Percentiles rank a stretch among this genome's conserved stretches.
Conservation (phyloP, 1,284 basidiomycete genomes). For the Cryptococcus floricola region DNA sequence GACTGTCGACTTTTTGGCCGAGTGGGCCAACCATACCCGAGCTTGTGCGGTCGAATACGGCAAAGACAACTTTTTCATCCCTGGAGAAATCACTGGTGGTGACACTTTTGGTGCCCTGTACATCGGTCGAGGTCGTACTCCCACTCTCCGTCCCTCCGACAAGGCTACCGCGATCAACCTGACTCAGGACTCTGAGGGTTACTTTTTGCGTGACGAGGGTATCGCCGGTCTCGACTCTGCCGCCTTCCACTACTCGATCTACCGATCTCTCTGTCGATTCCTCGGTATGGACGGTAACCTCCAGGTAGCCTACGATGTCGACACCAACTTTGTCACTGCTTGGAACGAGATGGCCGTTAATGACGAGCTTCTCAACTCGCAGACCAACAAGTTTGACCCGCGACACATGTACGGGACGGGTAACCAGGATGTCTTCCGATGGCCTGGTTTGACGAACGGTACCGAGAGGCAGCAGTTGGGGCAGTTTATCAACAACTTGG, state of each 20-base stretch:
- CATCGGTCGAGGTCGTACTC: conserved; percentile 78
- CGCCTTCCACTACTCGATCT: conserved; percentile 88
- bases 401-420: conserved; percentile 81
- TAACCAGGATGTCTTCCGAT: conserved; percentile 89
- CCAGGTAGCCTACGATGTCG: conserved; percentile 76
- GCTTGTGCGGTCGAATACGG: conserved; percentile 65
- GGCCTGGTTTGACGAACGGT: conserved; percentile 80
- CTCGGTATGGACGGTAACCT: conserved; percentile 90
- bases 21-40: conserved; percentile 69
- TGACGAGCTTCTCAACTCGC: conserved; percentile 77
- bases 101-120: conserved; percentile 83
- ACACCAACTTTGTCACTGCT: conserved; percentile 71
- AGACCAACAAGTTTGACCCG: conserved; percentile 66
- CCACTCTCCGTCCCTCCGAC: conserved; percentile 55
- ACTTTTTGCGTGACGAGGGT: conserved; percentile 68
- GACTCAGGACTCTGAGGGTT: conserved; percentile 60
- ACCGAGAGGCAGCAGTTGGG: conserved; percentile 68
- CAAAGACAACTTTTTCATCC: conserved; percentile 82
- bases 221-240: conserved; percentile 66
- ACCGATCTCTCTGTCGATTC: conserved; percentile 75
- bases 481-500: conserved; percentile 68
- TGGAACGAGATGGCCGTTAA: conserved; percentile 86
- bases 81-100: conserved; percentile 91
- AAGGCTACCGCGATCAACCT: conserved; percentile 60
- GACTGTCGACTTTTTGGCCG: conserved; percentile 70